Evolutionary conservation across 768 basidiomycete species (phyloP), one percentile per base, ranked within the genome.

Genomic region (Kwoniella shandongensis): DNA sequence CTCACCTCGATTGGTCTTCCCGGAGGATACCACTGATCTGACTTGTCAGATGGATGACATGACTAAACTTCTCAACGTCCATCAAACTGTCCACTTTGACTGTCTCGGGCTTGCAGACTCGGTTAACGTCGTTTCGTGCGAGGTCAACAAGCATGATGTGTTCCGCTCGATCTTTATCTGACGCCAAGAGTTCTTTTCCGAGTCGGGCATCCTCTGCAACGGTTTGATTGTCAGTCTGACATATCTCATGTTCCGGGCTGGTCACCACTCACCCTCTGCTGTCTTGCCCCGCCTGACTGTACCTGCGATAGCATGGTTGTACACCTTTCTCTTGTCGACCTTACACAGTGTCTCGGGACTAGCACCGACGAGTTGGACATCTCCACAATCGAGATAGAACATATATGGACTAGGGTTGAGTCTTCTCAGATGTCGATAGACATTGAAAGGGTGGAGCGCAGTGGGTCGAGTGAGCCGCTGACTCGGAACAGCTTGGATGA

Each of bases 101-200:
- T 0, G 94, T 94, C 75, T 85, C 84, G 6, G 96, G 91, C 66
- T 89, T 84, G 82, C 93, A 98, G 30, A 97, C 90, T 11, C 96
- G 86, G 76, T 99, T 98, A 53, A 99, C 94, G 72, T 99, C 96
- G 79, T 99, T 99, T 17, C 96, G 82, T 6, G 96, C 96, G 55
- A 99, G 83, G 78, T 99, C 96, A 54, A 97, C 91, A 55, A 99
- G 85, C 96, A 98, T 98, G 76, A 98, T 91, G 74, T 99, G 94
- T 74, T 99, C 96, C 39, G 96, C 92, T 27, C 90, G 83, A 72
- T 99, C 96, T 77, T 99, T 99, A 67, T 89, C 89, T 0, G 91
- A 96, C 22, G 84, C 81, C 29, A 86, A 78, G 13, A 99, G 81
- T 32, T 85, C 83, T 15, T 84, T 81, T 8, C 88, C 87, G 5